These are phyloP conservation scores for Solanum neorickii DNA, from an alignment of 257 asterid genomes.

Conservation along the genomic window DNA sequence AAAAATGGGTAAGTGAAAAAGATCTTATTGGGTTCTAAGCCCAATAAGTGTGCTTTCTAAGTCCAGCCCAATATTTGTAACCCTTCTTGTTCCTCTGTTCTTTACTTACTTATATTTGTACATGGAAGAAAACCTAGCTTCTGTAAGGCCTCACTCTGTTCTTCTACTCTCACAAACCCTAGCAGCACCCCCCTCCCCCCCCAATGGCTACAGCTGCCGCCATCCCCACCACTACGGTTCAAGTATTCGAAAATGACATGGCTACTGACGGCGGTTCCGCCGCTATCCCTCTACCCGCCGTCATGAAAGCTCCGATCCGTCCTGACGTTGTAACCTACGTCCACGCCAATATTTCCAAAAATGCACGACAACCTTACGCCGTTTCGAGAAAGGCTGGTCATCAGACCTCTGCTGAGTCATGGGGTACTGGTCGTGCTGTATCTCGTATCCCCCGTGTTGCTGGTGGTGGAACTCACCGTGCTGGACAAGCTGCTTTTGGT, in stretches of 20 bases:
- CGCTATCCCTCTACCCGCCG: constrained; percentile 46
- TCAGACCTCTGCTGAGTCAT: constrained; percentile 89
- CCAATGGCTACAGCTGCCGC: constrained; percentile 61
- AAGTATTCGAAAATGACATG: constrained; percentile 51
- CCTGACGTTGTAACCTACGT: constrained; percentile 50
- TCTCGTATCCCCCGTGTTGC: constrained; percentile 92
- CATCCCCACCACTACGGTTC: constrained; percentile 59
- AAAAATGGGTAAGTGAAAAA: not conserved
- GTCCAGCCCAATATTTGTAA: not conserved
- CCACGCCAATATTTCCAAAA: constrained; percentile 54
- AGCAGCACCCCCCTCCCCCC: not conserved
- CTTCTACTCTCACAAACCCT: not conserved
- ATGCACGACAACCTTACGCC: constrained; percentile 65
- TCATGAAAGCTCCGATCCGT: constrained; percentile 65
- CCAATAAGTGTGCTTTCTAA: not conserved
- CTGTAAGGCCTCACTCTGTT: not conserved
- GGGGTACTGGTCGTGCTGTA: constrained; percentile 95
- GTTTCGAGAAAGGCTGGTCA: constrained; percentile 74
- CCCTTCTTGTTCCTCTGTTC: not conserved
- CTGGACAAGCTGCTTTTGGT: constrained; percentile 85
- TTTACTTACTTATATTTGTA: not conserved
- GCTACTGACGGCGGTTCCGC: constrained; percentile 25
- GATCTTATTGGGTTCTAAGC: not conserved
- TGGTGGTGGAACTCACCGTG: constrained; percentile 96
- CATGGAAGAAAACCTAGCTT: constrained; percentile 13